These are phyloP conservation scores for Kwoniella shivajii DNA, from an alignment of 1,284 basidiomycete genomes.

Conservation along the genomic window DNA sequence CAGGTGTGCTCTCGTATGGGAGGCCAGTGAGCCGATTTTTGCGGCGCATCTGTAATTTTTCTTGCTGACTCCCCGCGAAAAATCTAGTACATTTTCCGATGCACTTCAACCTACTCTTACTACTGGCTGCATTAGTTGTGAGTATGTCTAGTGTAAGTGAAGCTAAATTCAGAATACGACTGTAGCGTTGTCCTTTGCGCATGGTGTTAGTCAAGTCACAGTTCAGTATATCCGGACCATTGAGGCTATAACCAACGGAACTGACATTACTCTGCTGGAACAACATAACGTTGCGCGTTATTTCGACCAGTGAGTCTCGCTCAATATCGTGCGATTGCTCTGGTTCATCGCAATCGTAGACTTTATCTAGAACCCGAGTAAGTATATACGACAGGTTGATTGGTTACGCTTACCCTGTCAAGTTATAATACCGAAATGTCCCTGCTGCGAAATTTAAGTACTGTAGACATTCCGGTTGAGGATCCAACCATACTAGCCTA, in stretches of 20 bases:
- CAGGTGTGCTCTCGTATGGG: constrained; percentile 24
- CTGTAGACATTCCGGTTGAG: constrained; percentile 6
- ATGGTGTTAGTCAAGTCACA: constrained; percentile 19
- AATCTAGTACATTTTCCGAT: constrained; percentile 37
- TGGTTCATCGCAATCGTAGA: constrained; percentile 6
- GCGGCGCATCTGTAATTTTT: background rate
- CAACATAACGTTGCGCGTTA: constrained; percentile 1
- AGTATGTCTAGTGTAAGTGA: background rate
- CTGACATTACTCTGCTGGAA: constrained; percentile 1
- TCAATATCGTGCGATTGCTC: background rate
- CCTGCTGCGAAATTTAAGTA: constrained; percentile 9
- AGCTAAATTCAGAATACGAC: constrained; percentile 23
- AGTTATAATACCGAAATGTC: constrained; percentile 18
- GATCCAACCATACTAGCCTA: constrained; percentile 23
- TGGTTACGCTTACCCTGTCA: background rate
- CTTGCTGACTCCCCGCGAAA: too few species aligned
- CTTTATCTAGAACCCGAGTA: constrained; percentile 23
- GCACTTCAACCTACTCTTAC: constrained; percentile 28
- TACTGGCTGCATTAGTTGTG: constrained; percentile 32
- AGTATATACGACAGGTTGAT: background rate
- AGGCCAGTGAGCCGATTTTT: constrained; percentile 9
- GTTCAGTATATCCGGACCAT: constrained; percentile 12
- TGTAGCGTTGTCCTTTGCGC: constrained; percentile 18
- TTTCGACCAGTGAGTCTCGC: constrained; percentile 2
- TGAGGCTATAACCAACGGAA: constrained; percentile 10